A percentile compares a stretch with the other conserved stretches of the same genome.
Evolutionary conservation across 768 basidiomycete genomes (phyloP).

Genomic region (Pleurotus sapidus): DNA sequence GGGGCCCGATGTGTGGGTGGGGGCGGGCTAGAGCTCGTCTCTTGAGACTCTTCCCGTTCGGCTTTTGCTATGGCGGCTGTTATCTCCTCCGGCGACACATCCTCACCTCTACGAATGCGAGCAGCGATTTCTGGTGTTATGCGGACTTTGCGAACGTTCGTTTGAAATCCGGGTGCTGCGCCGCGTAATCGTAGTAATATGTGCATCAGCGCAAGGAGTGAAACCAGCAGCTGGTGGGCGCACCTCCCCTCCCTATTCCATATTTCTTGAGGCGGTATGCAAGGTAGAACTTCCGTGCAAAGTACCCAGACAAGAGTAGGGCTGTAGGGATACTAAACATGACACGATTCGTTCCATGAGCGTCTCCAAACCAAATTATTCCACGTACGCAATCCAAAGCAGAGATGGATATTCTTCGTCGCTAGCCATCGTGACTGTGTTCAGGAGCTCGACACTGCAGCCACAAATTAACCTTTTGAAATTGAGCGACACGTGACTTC

Average conservation of each 20-base stretch:
- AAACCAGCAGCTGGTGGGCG: slow-evolving; percentile 9
- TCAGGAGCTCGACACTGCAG: too few species aligned
- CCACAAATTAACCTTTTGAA: too few species aligned
- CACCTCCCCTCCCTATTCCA: slow-evolving; percentile 58
- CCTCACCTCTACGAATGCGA: slow-evolving; percentile 47
- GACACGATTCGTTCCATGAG: background rate
- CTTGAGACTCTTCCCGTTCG: slow-evolving; percentile 24
- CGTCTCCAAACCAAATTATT: background rate
- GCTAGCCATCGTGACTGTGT: too few species aligned
- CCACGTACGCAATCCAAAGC: slow-evolving; percentile 44
- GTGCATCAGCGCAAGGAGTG: background rate
- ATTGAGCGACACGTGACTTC: too few species aligned
- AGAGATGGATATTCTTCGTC: slow-evolving; percentile 34
- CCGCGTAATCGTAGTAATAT: background rate
- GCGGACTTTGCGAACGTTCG: slow-evolving; percentile 44
- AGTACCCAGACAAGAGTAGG: slow-evolving; percentile 42
- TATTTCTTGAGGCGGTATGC: slow-evolving; percentile 40
- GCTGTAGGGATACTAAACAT: slow-evolving; percentile 38
- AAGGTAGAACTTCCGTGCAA: slow-evolving; percentile 47
- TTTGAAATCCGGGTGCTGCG: slow-evolving; percentile 54
- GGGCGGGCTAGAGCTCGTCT: background rate
- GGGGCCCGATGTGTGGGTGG: slow-evolving; percentile 6
- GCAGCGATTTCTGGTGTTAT: slow-evolving; percentile 56
- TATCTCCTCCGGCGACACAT: slow-evolving; percentile 52
- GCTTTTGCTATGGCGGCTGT: slow-evolving; percentile 41